Percentiles rank a stretch among this genome's conserved stretches.
These are phyloP conservation scores for Polytrichum formosum DNA, from an alignment of 225 moss, liverwort and hornwort genomes.

Conservation along the genomic window DNA sequence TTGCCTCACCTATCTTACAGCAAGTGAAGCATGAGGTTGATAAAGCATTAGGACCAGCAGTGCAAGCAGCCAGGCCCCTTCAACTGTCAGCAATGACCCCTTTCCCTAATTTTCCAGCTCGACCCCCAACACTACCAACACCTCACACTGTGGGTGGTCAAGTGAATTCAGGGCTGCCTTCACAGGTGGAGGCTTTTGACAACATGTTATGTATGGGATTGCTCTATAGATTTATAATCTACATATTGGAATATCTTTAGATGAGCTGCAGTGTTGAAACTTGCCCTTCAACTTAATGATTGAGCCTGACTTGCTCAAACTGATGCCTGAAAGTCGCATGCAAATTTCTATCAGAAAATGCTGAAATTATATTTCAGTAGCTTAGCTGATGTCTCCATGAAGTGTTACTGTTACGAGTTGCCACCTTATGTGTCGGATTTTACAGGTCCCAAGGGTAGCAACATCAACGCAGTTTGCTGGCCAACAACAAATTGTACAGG, in stretches of 20 bases:
- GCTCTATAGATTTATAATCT: too few relatives aligned
- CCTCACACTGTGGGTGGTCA: slow-evolving; percentile 35
- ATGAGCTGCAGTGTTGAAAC: too few relatives aligned
- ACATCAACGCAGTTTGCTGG: slow-evolving; percentile 31
- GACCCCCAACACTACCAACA: slow-evolving; percentile 34
- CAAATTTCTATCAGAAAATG: neutral
- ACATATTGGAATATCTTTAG: too few relatives aligned
- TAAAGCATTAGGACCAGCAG: slow-evolving; percentile 35
- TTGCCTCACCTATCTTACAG: slow-evolving; percentile 37
- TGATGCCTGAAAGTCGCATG: neutral
- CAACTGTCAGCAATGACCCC: slow-evolving; percentile 27
- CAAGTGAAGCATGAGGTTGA: slow-evolving; percentile 62
- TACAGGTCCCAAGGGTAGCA: slow-evolving; percentile 40
- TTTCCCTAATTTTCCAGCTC: slow-evolving; percentile 43
- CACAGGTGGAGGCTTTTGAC: slow-evolving; percentile 29
- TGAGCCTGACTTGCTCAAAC: neutral
- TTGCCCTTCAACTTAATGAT: too few relatives aligned
- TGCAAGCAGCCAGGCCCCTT: slow-evolving; percentile 34
- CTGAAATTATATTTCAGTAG: neutral
- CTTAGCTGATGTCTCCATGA: slow-evolving; percentile 4
- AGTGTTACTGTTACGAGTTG: slow-evolving; percentile 15
- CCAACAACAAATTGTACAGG: slow-evolving; percentile 33
- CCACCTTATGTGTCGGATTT: slow-evolving; percentile 16
- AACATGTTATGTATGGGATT: too few relatives aligned
- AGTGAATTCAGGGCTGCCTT: slow-evolving; percentile 33